Base-by-base conservation (phyloP, 2,329 filamentous ascomycete species). In the Aspergillus sclerotialis region DNA sequence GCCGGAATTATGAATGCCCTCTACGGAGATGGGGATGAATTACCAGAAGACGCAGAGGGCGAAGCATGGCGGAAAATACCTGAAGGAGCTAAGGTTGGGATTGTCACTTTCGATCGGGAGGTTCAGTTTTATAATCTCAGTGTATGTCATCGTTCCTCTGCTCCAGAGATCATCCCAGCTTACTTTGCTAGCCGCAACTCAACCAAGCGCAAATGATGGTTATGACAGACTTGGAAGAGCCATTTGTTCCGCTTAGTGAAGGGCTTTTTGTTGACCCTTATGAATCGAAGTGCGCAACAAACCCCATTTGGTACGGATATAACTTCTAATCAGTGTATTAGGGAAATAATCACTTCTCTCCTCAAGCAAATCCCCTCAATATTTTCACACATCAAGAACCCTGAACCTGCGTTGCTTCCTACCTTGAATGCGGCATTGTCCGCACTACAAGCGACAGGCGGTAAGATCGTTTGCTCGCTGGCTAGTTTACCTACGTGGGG, bases 51-150 rank as follows among this genome's bases (percentile, higher is more conserved):
- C 35, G 66, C 74, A 28, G 69, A 72, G 31, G 72, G 72, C 37
- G 57, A 51, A 63, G 66, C 73, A 33, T 70, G 67, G 35, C 66
- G 63, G 42, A 69, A 64, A 43, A 70, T 95, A 50, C 86, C 92
- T 0, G 68, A 76, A 34, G 88, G 87, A 9, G 78, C 85, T 31
- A 94, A 87, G 66, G 80, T 98, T 41, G 92, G 90, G 32, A 94
- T 98, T 57, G 80, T 96, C 43, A 95, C 92, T 1, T 98, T 83
- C 58, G 92, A 98, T 67, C 90, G 87, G 62, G 88, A 95, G 51
- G 84, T 98, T 39, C 92, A 98, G 57, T 98, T 96, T 60, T 98
- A 96, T 70, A 96, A 96, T 54, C 79, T 94, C 50, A 87, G 81
- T 53, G 80, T 85, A 68, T 67, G 81, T 73, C 18, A 5, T 14